Base-by-base conservation (phyloP, 225 moss, liverwort and hornwort species). In the Rhytidiadelphus loreus region DNA sequence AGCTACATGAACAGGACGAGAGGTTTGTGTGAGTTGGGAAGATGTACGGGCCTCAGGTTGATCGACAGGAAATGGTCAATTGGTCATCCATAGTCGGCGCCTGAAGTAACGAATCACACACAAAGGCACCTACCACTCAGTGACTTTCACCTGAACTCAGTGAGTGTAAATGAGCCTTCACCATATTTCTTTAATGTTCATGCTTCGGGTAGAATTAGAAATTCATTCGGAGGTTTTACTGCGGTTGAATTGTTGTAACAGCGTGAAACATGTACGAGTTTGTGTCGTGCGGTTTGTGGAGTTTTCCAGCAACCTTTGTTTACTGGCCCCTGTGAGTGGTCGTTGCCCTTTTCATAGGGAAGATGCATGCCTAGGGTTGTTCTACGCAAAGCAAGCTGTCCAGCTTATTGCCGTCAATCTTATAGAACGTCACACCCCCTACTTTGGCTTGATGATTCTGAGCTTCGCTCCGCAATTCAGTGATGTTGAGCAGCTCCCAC, bases 351-450 rank as follows among this genome's bases (percentile, higher is more conserved):
- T 52, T 58, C 10, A 58, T 20, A n/a, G 23, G 22, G 5, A 33
- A n/a, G 32, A 77, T 82, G 18, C 46, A 70, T 15, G n/a, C 62
- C 87, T 70, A 85, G 32, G 75, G 60, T 84, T 82, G 90, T 74
- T 83, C 91, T 32, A 93, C 56, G 82, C 92, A 95, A 65, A 95
- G 35, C 77, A 95, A 87, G 88, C 50, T 92, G 28, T 95, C 92
- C 46, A 95, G 77, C 86, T 91, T 95, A 65, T 92, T 93, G 23
- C 92, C 93, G 33, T 95, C 93, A 7, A 90, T 81, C 83, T 95
- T 95, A 19, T 95, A 95, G 83, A 95, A 92, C 33, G 92, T 86
- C 86, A 92, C 91, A 26, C 90, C 93, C 10, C 89, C 81, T 55
- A 91, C 87, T 53, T 86, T 81, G 56, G 66, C 83, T 60, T 92